A percentile compares a stretch with the other conserved stretches of the same genome.
Evolutionary conservation across 169 alveolate genomes (phyloP).

Genomic region (Perkinsus olseni): DNA sequence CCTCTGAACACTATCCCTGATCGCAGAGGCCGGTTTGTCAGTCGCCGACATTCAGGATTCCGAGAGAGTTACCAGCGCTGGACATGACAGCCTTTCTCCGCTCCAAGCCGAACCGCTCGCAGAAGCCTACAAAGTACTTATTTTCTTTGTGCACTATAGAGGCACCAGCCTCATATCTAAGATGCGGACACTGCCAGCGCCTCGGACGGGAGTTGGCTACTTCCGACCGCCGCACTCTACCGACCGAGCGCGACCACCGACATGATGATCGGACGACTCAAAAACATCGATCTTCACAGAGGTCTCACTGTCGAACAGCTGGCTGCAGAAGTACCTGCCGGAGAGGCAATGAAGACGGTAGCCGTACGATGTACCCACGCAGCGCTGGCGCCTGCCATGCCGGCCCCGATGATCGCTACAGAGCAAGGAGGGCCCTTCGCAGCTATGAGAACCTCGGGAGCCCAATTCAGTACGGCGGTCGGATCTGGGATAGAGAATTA

Average conservation of each 20-base stretch:
- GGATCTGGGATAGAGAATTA: not conserved
- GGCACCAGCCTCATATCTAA: not conserved
- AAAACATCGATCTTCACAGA: not conserved
- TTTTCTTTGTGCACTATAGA: not conserved
- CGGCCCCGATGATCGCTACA: not conserved
- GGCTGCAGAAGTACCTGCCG: not conserved
- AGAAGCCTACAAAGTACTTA: not conserved
- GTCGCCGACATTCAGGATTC: not conserved
- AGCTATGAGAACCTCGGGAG: not conserved
- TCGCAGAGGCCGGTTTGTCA: not conserved
- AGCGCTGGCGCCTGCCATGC: not conserved
- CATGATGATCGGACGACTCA: not conserved
- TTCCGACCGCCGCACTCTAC: not conserved
- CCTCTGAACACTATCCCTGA: not conserved
- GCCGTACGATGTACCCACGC: not conserved
- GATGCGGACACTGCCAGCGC: not conserved
- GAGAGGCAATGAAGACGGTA: not conserved
- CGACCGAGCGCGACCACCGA: not conserved
- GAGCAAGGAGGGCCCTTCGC: not conserved
- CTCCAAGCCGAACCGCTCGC: not conserved
- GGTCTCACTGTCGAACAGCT: not conserved
- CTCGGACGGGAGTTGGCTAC: not conserved
- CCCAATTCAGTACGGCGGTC: not conserved
- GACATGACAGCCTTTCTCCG: not conserved
- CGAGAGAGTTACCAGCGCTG: not conserved